Base-by-base conservation (phyloP, 306 rosid genomes). In the Quercus suber region DNA sequence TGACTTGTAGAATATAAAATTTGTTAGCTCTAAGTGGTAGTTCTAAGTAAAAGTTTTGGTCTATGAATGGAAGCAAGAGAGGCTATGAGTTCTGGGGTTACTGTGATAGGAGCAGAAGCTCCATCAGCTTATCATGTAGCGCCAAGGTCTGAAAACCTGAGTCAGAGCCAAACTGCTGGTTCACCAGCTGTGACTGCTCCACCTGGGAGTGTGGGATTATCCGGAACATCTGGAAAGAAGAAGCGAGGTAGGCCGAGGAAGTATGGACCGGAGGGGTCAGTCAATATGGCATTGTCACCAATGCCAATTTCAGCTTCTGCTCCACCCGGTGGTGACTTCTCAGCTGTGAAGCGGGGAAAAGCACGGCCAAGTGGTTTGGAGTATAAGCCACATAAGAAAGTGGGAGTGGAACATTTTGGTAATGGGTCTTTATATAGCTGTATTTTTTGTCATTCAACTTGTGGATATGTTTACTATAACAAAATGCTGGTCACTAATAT, bases 191-290 rank as follows among this genome's bases (percentile, higher is more conserved):
- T 64, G 12, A 57, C 55, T 23, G 81, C 80, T 5, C 73, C 93
- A 14, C 92, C 91, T 0, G 89, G 67, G 73, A 87, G 76, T 78
- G 88, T 76, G 21, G 97, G 93, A 33, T 37, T 81, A 73, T 88
- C 89, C 31, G 95, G 82, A 74, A 69, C 88, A 21, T 9, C 82
- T 0, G 83, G 73, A 55, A 90, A 89, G 88, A 92, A 89, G 89
- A 92, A 92, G 81, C 79, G 98, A 19, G 98, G 98, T 10, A 88
- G 98, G 75, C 98, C 98, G 1, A 92, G 93, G 89, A 94, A 94
- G 61, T 92, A 92, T 56, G 96, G 94, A 3, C 90, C 90, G 1
- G 98, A 90, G 70, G 98, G 96, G 64, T 60, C 92, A n/a, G 94
- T 88, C 21, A 75, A 89, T 3, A 90, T 87, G 98, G 89, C 97